phyloP scores from a whole-genome alignment of 1,139 yeast species.

The Blastobotrys buckinghamii region DNA sequence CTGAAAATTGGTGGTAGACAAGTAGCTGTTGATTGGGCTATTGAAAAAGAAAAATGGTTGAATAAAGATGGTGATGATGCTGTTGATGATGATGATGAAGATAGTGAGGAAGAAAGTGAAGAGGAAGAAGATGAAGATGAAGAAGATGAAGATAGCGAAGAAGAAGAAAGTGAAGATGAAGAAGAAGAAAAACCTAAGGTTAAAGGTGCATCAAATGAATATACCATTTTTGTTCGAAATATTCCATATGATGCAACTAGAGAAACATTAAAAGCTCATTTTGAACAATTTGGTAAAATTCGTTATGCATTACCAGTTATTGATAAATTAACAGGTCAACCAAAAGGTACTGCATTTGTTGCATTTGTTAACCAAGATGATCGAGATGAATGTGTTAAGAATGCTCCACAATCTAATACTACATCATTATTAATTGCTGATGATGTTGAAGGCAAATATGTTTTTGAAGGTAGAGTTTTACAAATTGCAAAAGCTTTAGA shows the following conservation, averaged over 20 bases:
- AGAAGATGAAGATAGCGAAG: slow-evolving; percentile 29
- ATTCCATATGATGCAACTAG: slow-evolving; percentile 92
- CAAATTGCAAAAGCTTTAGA: slow-evolving; percentile 82
- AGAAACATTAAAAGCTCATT: slow-evolving; percentile 72
- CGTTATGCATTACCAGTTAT: slow-evolving; percentile 90
- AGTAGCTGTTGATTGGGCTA: slow-evolving; percentile 91
- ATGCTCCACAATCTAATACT: slow-evolving; percentile 67
- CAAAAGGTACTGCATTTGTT: slow-evolving; percentile 94
- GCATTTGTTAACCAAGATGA: slow-evolving; percentile 65
- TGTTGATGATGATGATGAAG: slow-evolving; percentile 32
- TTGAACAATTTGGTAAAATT: slow-evolving; percentile 76
- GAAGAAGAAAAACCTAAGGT: slow-evolving; percentile 34
- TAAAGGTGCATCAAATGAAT: slow-evolving; percentile 26
- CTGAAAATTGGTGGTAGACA: slow-evolving; percentile 83
- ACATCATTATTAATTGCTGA: slow-evolving; percentile 84
- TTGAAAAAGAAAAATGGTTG: slow-evolving; percentile 82
- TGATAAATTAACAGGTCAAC: slow-evolving; percentile 78
- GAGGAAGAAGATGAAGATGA: slow-evolving; percentile 26
- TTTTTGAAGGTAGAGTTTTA: slow-evolving; percentile 85
- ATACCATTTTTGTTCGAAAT: slow-evolving; percentile 71
- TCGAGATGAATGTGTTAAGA: slow-evolving; percentile 59
- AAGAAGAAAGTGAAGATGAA: slow-evolving; percentile 27
- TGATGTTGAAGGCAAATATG: slow-evolving; percentile 84
- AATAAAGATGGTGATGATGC: slow-evolving; percentile 37
- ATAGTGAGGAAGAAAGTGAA: slow-evolving; percentile 25